Evolutionary conservation across 345 rosid species (phyloP), one percentile per base, ranked within the genome.

Genomic region (Diplotaxis tenuifolia): DNA sequence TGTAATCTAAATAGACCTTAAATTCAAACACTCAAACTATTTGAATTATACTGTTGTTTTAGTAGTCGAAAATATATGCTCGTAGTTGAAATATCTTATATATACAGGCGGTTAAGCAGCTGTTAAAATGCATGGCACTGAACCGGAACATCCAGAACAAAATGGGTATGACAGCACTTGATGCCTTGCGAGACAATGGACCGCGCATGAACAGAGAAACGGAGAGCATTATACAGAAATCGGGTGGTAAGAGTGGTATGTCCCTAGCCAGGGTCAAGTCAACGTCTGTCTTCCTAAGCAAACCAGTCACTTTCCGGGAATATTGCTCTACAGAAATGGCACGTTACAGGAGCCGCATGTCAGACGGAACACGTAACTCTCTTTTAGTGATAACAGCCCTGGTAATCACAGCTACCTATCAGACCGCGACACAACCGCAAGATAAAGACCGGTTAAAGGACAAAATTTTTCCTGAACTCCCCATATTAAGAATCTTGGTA

Each of bases 311-410:
- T 9, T 73, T 73, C 6, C 0, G 0, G 14, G 64, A 40, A 55
- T 21, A 54, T 56, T 55, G 56, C 65, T 8, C 10, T 1, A 73
- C 65, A 14, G 2, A 4, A 19, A 9, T 73, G 32, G 18, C 22
- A 28, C 76, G 70, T n/a, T 42, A 40, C 1, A 42, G 53, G 47
- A 64, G 14, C 7, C 1, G 7, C 3, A 12, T 66, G 23, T 11
- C 82, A 18, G 42, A 70, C 1, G 68, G 71, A 21, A 27, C 18
- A 15, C 60, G 79, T 1, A 79, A 60, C 29, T 15, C 65, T 1
- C 53, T 83, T 49, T 74, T 83, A 2, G 81, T 79, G 19, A 77
- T 74, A 22, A 23, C 78, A 3, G 62, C 72, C n/a, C 20, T 81
- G 27, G 71, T 79, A 3, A 75, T 75, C 68, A 18, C 66, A 52